Evolutionary conservation across 805 yeast species (phyloP).

Genomic region (Yamadazyma sp.): DNA sequence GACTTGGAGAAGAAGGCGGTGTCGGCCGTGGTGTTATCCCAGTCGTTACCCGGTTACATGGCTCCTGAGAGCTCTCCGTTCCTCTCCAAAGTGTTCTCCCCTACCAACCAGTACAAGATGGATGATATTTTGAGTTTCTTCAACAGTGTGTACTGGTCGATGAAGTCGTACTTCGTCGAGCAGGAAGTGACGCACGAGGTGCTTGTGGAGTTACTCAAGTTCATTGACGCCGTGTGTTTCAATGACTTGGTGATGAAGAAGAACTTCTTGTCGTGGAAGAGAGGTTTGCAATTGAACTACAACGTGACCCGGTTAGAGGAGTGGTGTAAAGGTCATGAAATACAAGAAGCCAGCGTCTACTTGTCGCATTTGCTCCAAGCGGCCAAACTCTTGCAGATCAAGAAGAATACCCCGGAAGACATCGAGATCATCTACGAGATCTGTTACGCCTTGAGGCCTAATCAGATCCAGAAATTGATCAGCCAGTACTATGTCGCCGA

Average conservation of each 20-base stretch:
- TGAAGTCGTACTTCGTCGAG: constrained; percentile 88
- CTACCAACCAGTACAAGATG: constrained; percentile 78
- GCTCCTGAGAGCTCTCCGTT: constrained; percentile 82
- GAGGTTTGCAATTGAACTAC: constrained; percentile 94
- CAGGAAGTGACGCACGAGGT: constrained; percentile 81
- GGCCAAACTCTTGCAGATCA: constrained; percentile 86
- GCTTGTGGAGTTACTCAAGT: constrained; percentile 75
- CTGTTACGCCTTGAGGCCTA: constrained; percentile 89
- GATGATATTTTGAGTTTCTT: constrained; percentile 89
- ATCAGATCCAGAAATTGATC: constrained; percentile 91
- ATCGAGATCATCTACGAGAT: constrained; percentile 90
- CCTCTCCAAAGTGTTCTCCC: constrained; percentile 77
- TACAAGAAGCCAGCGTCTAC: constrained; percentile 82
- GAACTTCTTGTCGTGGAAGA: constrained; percentile 93
- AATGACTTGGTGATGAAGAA: constrained; percentile 94
- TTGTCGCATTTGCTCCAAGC: constrained; percentile 88
- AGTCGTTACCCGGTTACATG: constrained; percentile 93
- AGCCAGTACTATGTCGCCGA: constrained; percentile 89
- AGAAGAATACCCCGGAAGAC: constrained; percentile 86
- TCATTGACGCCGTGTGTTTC: constrained; percentile 91
- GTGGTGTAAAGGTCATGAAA: constrained; percentile 95
- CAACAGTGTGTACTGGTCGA: constrained; percentile 88
- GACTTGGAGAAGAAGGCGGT: constrained; percentile 87
- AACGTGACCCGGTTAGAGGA: constrained; percentile 95
- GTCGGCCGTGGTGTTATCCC: constrained; percentile 93